Percentiles rank a stretch among this genome's conserved stretches.
phyloP scores from a whole-genome alignment of 805 yeast genomes.

The Metschnikowia aberdeeniae region DNA sequence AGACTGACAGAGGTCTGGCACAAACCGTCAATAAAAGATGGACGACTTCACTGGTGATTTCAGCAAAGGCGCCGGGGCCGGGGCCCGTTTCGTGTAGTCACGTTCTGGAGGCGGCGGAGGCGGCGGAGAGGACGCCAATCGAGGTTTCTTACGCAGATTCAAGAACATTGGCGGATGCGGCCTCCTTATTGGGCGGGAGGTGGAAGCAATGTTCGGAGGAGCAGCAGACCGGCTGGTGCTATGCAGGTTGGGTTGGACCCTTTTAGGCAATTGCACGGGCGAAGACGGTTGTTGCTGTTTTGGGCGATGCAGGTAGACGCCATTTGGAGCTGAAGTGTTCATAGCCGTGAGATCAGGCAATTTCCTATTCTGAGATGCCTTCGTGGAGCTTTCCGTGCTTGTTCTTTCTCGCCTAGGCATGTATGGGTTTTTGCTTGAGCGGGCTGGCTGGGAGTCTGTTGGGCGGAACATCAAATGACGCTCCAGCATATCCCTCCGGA shows the following conservation, averaged over 20 bases:
- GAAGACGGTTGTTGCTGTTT: background rate
- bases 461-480: constrained; percentile 30
- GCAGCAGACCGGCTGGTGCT: constrained; percentile 5
- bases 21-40: constrained; percentile 20
- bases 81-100: background rate
- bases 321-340: constrained; percentile 1
- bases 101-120: background rate
- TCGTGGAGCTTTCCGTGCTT: background rate
- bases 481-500: constrained; percentile 31
- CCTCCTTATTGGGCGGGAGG: constrained; percentile 4
- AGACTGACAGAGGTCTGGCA: no score
- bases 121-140: constrained; percentile 9
- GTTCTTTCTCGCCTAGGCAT: background rate
- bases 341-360: background rate
- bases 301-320: background rate
- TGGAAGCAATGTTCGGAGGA: background rate
- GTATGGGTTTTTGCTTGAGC: no score
- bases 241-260: background rate
- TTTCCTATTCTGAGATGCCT: background rate
- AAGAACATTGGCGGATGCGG: constrained; percentile 14
- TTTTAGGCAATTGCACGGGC: background rate
- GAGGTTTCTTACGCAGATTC: constrained; percentile 7
- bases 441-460: no score
- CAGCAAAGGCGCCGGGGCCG: constrained; percentile 1
- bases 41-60: constrained; percentile 25